A percentile compares a stretch with the other conserved stretches of the same genome.
Evolutionary conservation across 129 eudicot genomes (phyloP).

Genomic region (Kitagawia praeruptora): DNA sequence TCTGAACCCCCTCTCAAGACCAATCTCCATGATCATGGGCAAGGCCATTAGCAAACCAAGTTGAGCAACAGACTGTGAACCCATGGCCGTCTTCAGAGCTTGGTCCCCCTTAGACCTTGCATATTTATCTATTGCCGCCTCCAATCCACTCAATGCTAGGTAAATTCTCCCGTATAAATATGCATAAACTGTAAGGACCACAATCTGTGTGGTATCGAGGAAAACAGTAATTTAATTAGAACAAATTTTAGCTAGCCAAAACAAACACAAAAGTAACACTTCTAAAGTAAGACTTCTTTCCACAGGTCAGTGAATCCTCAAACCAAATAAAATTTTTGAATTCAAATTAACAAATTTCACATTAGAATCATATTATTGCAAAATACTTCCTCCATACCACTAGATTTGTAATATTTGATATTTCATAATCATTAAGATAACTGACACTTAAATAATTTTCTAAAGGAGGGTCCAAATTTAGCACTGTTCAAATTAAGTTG

Average conservation of each 20-base stretch:
- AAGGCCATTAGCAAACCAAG: constrained; percentile 80
- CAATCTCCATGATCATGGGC: constrained; percentile 98
- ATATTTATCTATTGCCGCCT: constrained; percentile 50
- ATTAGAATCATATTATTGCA: background rate
- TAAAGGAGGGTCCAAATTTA: background rate
- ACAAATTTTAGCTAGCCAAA: background rate
- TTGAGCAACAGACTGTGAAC: constrained; percentile 83
- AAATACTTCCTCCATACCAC: background rate
- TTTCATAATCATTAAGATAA: background rate
- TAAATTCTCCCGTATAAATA: constrained; percentile 79
- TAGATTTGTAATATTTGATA: background rate
- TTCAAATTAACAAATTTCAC: background rate
- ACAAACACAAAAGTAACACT: background rate
- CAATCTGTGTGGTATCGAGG: constrained; percentile 47
- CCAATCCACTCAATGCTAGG: constrained; percentile 81
- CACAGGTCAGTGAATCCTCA: background rate
- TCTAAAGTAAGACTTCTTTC: background rate
- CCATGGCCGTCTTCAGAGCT: constrained; percentile 74
- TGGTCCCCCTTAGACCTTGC: constrained; percentile 65
- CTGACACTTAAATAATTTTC: background rate
- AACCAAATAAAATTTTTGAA: background rate
- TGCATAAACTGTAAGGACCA: constrained; percentile 77
- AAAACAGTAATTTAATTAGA: background rate
- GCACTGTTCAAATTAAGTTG: background rate
- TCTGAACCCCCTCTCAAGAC: constrained; percentile 86